These are phyloP conservation scores for Agrocybe chaxingu DNA, from an alignment of 768 basidiomycete genomes.

Conservation along the genomic window DNA sequence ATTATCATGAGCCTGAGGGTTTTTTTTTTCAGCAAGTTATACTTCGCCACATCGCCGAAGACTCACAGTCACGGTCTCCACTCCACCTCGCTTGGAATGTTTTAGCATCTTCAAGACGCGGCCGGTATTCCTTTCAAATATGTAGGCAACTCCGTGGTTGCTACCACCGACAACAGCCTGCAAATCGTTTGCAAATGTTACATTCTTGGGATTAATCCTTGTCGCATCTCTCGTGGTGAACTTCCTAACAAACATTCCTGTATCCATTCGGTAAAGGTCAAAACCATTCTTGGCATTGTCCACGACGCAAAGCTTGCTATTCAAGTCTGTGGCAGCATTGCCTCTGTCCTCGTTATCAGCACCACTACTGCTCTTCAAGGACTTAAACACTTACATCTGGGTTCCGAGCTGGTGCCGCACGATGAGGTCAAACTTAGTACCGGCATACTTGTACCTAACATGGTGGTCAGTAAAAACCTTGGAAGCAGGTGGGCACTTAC, in stretches of 20 bases:
- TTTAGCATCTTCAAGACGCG: slow-evolving; percentile 6
- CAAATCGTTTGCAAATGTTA: slow-evolving; percentile 11
- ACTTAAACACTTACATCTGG: slow-evolving; percentile 1
- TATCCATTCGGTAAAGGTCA: slow-evolving; percentile 15
- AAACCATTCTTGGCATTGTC: slow-evolving; percentile 18
- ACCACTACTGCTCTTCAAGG: neutral
- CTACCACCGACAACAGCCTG: slow-evolving; percentile 16
- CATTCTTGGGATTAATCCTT: slow-evolving; percentile 15
- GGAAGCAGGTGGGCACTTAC: neutral
- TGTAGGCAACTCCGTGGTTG: slow-evolving; percentile 18
- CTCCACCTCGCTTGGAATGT: slow-evolving; percentile 9
- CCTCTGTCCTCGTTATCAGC: slow-evolving; percentile 3
- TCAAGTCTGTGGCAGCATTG: slow-evolving; percentile 7
- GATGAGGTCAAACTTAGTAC: no score
- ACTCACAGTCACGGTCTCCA: neutral
- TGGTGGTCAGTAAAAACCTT: neutral
- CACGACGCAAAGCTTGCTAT: slow-evolving; percentile 11
- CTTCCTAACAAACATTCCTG: slow-evolving; percentile 11
- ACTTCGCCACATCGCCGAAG: no score
- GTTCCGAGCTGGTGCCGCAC: neutral
- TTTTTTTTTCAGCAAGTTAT: no score
- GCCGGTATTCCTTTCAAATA: slow-evolving; percentile 17
- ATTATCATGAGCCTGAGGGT: neutral
- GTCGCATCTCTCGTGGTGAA: slow-evolving; percentile 7
- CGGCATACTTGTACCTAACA: neutral